These are phyloP conservation scores for Vicia villosa DNA, from an alignment of 306 rosid species.

Conservation along the genomic window DNA sequence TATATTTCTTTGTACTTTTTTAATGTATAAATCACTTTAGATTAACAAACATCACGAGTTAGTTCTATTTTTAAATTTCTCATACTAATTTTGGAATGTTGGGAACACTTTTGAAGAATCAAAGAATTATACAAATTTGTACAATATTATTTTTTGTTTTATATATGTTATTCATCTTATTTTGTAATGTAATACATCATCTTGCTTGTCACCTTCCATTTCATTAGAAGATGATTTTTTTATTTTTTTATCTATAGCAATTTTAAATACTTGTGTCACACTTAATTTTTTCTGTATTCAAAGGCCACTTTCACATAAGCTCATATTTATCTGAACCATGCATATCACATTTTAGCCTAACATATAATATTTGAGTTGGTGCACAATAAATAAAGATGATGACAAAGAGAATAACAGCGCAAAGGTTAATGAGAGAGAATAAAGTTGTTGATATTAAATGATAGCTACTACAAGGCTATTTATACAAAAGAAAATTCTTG, in stretches of 20 bases:
- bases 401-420: no score
- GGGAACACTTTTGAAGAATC: constrained; percentile 24
- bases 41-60: constrained; percentile 19
- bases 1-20: not conserved
- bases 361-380: no score
- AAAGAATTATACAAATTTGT: constrained; percentile 11
- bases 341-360: constrained; percentile 1
- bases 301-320: constrained; percentile 32
- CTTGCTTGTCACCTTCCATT: constrained; percentile 47
- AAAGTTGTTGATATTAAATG: no score
- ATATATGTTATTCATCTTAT: not conserved
- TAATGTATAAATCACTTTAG: constrained; percentile 26
- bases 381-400: no score
- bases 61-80: constrained; percentile 13
- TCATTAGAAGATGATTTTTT: constrained; percentile 29
- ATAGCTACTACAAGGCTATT: no score
- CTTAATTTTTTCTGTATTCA: constrained; percentile 24
- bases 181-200: constrained; percentile 41
- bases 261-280: constrained; percentile 20
- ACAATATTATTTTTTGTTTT: not conserved
- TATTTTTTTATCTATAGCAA: constrained; percentile 20
- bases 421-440: no score
- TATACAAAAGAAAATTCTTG: no score
- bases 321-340: constrained; percentile 31
- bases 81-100: constrained; percentile 42